Base-by-base conservation (phyloP, 768 basidiomycete genomes). In the Artomyces pyxidatus region DNA sequence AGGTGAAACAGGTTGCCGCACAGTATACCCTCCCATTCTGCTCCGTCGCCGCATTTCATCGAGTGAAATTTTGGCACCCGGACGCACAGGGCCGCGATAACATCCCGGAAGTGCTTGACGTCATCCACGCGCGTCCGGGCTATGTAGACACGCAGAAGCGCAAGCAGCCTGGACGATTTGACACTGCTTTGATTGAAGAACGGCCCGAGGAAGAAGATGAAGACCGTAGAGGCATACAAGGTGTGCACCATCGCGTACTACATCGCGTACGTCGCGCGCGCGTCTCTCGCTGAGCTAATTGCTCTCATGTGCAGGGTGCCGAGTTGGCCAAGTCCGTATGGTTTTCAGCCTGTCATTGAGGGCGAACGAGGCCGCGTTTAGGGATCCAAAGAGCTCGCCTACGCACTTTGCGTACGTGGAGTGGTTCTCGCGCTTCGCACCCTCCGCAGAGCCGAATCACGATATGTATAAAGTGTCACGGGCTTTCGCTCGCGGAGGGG, bases 111-210 rank as follows among this genome's bases (percentile, higher is more conserved):
- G 55, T 57, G 17, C 38, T 61, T 6, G 68, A 71, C 49, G 44
- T 59, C n/a, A 53, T 68, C 8, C 66, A 72, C 56, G 59, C 52
- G 6, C 42, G 62, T 27, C 66, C 67, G 2, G 23, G 9, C 57
- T 57, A 23, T 16, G 21, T 1, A 17, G 53, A 63, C 43, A 52
- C 42, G n/a, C 49, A 53, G 6, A 51, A 58, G 0, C 37, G 48
- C 3, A 9, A n/a, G 0, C 46, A 62, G 25, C 59, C 60, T 3
- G 62, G 50, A 1, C 51, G 63, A 4, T 73, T 71, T 57, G 70
- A 74, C 49, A 70, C 63, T 6, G 65, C 53, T 0, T 49, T 69
- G 3, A 50, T 65, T n/a, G n/a, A n/a, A 29, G 60, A 61, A 9
- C 10, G n/a, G 12, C 44, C 51, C 22, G 53, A 52, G 3, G 35